phyloP scores from a whole-genome alignment of 768 basidiomycete species.

The Tulasnella sp. region DNA sequence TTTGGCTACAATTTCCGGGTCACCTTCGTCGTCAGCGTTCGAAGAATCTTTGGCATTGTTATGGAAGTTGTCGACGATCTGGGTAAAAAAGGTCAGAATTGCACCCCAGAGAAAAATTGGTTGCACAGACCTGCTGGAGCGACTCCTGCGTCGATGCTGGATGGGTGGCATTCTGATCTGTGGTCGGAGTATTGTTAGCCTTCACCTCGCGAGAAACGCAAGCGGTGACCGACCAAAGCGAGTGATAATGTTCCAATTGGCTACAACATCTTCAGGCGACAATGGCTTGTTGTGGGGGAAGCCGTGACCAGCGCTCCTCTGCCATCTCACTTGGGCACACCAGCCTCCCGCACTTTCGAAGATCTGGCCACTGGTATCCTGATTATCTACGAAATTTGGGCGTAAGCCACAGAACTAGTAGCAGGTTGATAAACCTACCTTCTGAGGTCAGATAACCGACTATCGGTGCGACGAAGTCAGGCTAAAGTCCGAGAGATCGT shows the following conservation, averaged over 20 bases:
- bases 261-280: conserved; percentile 73
- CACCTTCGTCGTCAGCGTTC: conserved; percentile 46
- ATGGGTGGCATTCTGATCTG: conserved; percentile 79
- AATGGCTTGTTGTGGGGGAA: conserved; percentile 76
- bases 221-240: conserved; percentile 60
- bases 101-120: no score
- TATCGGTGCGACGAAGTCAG: conserved; percentile 87
- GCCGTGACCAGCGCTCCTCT: conserved; percentile 78
- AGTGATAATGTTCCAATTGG: conserved; percentile 80
- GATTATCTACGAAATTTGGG: conserved; percentile 49
- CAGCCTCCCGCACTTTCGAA: conserved; percentile 91
- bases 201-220: neutral
- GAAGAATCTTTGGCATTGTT: conserved; percentile 38
- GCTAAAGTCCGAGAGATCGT: conserved; percentile 43
- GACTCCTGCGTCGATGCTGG: conserved; percentile 72
- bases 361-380: conserved; percentile 63
- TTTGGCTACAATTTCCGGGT: conserved; percentile 73
- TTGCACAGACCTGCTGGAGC: conserved; percentile 56
- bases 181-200: conserved; percentile 16
- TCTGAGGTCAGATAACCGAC: conserved; percentile 86
- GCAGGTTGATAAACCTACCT: conserved; percentile 38
- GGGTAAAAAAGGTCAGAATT: neutral
- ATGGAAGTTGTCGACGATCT: conserved; percentile 58
- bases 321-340: conserved; percentile 91
- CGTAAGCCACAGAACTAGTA: neutral